Evolutionary conservation across 129 eudicot species (phyloP).

Genomic region (Lonicera japonica): DNA sequence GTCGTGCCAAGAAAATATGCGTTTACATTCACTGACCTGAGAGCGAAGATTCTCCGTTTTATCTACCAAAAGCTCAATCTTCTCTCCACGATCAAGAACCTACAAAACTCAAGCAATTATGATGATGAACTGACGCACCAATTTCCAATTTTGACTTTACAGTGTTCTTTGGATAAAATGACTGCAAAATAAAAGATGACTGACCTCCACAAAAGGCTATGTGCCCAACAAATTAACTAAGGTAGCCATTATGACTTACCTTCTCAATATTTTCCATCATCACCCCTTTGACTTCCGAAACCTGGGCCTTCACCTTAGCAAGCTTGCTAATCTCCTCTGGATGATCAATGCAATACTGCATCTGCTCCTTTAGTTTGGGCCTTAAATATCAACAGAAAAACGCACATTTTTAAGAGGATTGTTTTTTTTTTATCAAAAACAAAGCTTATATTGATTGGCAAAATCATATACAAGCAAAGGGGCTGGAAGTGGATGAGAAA

Average conservation of each 20-base stretch:
- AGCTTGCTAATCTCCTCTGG: constrained; percentile 47
- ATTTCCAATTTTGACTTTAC: background rate
- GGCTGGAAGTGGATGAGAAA: too few relatives aligned
- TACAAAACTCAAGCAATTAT: constrained; percentile 17
- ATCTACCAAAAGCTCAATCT: constrained; percentile 92
- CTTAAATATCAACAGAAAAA: background rate
- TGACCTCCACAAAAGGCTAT: background rate
- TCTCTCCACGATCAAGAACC: constrained; percentile 99
- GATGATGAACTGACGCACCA: background rate
- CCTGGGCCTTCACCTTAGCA: constrained; percentile 96
- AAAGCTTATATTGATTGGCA: too few relatives aligned
- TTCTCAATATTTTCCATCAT: constrained; percentile 98
- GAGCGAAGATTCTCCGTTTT: constrained; percentile 91
- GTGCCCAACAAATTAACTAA: background rate
- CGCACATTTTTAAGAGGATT: background rate
- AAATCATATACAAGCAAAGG: too few relatives aligned
- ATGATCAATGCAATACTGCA: constrained; percentile 23
- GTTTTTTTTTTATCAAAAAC: too few relatives aligned
- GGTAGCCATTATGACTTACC: constrained; percentile 25
- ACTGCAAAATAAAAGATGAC: background rate
- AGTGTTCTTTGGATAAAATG: background rate
- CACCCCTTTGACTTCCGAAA: constrained; percentile 96
- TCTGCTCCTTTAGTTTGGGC: constrained; percentile 26
- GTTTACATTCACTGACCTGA: constrained; percentile 46
- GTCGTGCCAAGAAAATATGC: background rate